These are phyloP conservation scores for Trichomonascaceae sp. DNA, from an alignment of 1,139 yeast genomes.

Conservation along the genomic window DNA sequence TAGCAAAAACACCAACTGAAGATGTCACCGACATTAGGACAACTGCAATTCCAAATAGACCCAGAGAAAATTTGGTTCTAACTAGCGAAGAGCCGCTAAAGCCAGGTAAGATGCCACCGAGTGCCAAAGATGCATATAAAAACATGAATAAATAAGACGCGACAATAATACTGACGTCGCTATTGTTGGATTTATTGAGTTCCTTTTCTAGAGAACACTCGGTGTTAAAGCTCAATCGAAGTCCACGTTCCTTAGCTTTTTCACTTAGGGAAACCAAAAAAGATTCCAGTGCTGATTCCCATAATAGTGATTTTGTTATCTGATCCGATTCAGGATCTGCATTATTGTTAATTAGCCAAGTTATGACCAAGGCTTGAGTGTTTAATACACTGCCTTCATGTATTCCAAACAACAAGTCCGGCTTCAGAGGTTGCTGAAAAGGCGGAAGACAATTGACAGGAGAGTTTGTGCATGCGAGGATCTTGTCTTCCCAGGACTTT, in stretches of 20 bases:
- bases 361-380: constrained; percentile 68
- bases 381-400: constrained; percentile 43
- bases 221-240: constrained; percentile 68
- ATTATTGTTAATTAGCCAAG: constrained; percentile 54
- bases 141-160: constrained; percentile 87
- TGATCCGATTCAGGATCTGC: constrained; percentile 36
- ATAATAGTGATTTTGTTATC: constrained; percentile 43
- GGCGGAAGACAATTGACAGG: constrained; percentile 89
- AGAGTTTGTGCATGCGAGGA: constrained; percentile 59
- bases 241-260: constrained; percentile 41
- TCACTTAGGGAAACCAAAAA: constrained; percentile 44
- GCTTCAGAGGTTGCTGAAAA: constrained; percentile 84
- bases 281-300: constrained; percentile 60
- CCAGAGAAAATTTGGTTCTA: constrained; percentile 65
- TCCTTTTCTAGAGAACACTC: constrained; percentile 82
- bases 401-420: constrained; percentile 64
- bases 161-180: constrained; percentile 65
- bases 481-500: constrained; percentile 46
- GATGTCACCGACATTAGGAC: constrained; percentile 74
- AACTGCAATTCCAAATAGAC: constrained; percentile 72
- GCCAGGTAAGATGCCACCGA: constrained; percentile 51
- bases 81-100: constrained; percentile 36
- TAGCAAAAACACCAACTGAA: constrained; percentile 69
- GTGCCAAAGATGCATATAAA: constrained; percentile 75
- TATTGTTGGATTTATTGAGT: constrained; percentile 70